These are phyloP conservation scores for Trametes gibbosa DNA, from an alignment of 768 basidiomycete genomes.

Conservation along the genomic window DNA sequence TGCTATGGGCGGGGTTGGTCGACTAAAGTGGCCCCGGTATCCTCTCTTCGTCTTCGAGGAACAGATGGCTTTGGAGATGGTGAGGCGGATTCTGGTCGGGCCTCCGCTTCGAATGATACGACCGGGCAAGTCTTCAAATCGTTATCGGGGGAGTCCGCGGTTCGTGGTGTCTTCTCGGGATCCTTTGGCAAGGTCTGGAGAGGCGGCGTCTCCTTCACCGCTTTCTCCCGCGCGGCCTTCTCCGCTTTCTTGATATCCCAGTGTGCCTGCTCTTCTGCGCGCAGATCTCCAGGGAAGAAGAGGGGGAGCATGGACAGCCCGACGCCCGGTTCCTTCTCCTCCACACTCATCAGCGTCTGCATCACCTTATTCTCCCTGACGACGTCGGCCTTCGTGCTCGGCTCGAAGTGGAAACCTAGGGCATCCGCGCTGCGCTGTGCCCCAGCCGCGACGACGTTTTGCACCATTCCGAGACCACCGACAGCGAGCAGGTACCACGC, in stretches of 20 bases:
- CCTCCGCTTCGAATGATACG: neutral
- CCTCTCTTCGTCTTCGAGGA: neutral
- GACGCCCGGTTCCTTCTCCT: constrained; percentile 14
- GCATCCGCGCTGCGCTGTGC: constrained; percentile 22
- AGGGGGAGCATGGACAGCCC: constrained; percentile 19
- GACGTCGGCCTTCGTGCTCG: neutral
- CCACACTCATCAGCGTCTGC: constrained; percentile 12
- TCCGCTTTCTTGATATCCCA: constrained; percentile 3
- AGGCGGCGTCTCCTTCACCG: too few species aligned
- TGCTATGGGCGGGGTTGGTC: neutral
- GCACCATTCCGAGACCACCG: constrained; percentile 28
- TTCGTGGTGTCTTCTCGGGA: neutral
- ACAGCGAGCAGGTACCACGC: constrained; percentile 27
- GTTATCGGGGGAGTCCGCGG: neutral
- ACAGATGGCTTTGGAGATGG: neutral
- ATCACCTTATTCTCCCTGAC: constrained; percentile 21
- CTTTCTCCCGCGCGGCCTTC: neutral
- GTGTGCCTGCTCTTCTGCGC: constrained; percentile 14
- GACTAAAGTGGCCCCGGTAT: neutral
- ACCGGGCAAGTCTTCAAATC: neutral
- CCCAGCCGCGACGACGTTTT: constrained; percentile 27
- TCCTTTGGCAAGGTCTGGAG: neutral
- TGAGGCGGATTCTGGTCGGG: neutral
- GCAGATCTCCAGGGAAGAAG: constrained; percentile 23
- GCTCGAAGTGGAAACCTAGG: constrained; percentile 25